These are phyloP conservation scores for Cladorrhinum sp. DNA, from an alignment of 2,329 filamentous ascomycete genomes.

Conservation along the genomic window DNA sequence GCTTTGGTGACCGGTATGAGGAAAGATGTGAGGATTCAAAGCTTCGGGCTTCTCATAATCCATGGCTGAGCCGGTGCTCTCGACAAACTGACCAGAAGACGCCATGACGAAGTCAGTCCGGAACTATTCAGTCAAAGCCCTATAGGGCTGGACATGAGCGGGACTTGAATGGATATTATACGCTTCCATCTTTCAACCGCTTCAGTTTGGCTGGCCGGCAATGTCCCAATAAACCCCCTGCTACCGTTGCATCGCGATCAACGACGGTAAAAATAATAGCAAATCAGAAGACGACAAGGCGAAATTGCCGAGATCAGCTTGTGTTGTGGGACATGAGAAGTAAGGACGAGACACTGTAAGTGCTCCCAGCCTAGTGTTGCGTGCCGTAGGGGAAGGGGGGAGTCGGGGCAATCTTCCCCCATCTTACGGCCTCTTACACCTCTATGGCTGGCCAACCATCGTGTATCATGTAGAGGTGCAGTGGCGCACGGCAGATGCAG, in stretches of 20 bases:
- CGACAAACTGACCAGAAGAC: background rate
- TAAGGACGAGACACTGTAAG: background rate
- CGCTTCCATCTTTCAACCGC: background rate
- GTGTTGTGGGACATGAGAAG: background rate
- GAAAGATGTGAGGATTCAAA: slow-evolving; percentile 17
- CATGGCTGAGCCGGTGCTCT: slow-evolving; percentile 1
- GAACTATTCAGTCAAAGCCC: background rate
- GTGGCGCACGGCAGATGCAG: background rate
- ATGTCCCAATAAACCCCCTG: background rate
- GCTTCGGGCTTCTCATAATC: slow-evolving; percentile 26
- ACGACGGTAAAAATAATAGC: slow-evolving; percentile 16
- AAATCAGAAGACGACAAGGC: slow-evolving; percentile 8
- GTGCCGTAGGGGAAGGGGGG: background rate
- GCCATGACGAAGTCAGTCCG: background rate
- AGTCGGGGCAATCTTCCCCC: background rate
- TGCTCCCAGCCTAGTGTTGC: background rate
- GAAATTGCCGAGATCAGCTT: slow-evolving; percentile 11
- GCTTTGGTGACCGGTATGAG: slow-evolving; percentile 12
- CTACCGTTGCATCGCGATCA: slow-evolving; percentile 3
- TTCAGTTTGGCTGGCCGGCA: background rate
- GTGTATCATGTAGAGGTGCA: slow-evolving; percentile 2
- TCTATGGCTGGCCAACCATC: background rate
- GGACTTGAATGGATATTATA: slow-evolving; percentile 5
- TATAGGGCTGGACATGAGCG: background rate
- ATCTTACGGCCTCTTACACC: slow-evolving; percentile 1